Evolutionary conservation across 495 filamentous ascomycete species (phyloP), one percentile per base, ranked within the genome.

Genomic region (Chaetomium tenue): DNA sequence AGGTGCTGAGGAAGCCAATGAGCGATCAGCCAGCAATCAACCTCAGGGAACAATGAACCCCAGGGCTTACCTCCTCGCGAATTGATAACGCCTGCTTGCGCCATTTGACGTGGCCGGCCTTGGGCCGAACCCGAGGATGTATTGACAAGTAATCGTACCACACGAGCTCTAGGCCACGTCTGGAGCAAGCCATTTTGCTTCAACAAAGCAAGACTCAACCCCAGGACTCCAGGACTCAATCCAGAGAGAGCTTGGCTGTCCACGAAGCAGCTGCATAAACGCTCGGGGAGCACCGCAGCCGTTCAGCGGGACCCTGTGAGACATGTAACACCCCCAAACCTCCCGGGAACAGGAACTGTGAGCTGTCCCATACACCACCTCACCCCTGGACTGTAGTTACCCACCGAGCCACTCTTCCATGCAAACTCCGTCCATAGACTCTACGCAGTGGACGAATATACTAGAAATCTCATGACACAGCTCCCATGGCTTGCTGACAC

Each of bases 401-500:
- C 40, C 40, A 16, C 40, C 40, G 3, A 37, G 33, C 33, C 33
- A 37, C 23, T 37, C n/a, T n/a, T n/a, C n/a, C n/a, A n/a, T n/a
- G n/a, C n/a, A n/a, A n/a, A n/a, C n/a, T n/a, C n/a, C n/a, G n/a
- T n/a, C n/a, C n/a, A n/a, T n/a, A n/a, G n/a, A n/a, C n/a, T n/a
- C n/a, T n/a, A n/a, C n/a, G n/a, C n/a, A n/a, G n/a, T n/a, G n/a
- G n/a, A n/a, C n/a, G n/a, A n/a, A n/a, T n/a, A n/a, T n/a, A n/a
- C n/a, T 30, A 30, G 28, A 23, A 8, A 26, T 55, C 52, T 25
- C 53, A 51, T 57, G 53, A 57, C 13, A 26, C 51, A 63, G 50
- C 61, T 64, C 57, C 44, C 61, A 54, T 64, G 66, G 60, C 55
- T 58, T 20, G 40, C 39, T 60, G 52, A 56, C 18, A 20, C n/a